These are phyloP conservation scores for Metschnikowia shivogae DNA, from an alignment of 805 yeast genomes.

Conservation along the genomic window DNA sequence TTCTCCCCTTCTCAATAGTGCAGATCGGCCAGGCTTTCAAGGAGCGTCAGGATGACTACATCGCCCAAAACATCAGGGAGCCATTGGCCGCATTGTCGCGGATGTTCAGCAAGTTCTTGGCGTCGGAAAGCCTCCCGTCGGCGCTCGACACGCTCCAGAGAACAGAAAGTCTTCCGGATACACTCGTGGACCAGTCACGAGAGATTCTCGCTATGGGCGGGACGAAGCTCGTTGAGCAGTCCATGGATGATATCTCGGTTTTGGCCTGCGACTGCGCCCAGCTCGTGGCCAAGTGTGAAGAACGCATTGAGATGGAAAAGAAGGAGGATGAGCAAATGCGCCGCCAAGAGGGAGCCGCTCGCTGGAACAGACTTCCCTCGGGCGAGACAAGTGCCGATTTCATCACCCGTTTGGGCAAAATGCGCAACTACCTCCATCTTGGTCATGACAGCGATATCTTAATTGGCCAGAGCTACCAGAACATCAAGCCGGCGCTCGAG, in stretches of 20 bases:
- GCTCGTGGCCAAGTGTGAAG: slow-evolving; percentile 43
- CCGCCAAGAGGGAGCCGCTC: slow-evolving; percentile 45
- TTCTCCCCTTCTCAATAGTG: slow-evolving; percentile 64
- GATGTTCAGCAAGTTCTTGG: slow-evolving; percentile 41
- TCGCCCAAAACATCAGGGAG: slow-evolving; percentile 38
- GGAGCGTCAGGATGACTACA: slow-evolving; percentile 57
- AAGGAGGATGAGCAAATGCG: slow-evolving; percentile 53
- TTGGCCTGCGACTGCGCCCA: slow-evolving; percentile 39
- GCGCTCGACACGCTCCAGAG: slow-evolving; percentile 57
- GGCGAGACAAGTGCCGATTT: slow-evolving; percentile 40
- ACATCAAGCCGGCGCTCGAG: slow-evolving; percentile 45
- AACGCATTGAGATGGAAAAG: slow-evolving; percentile 45
- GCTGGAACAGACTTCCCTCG: slow-evolving; percentile 54
- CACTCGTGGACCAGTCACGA: slow-evolving; percentile 52
- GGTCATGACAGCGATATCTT: slow-evolving; percentile 62
- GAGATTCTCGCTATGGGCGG: slow-evolving; percentile 56
- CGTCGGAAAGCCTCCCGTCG: slow-evolving; percentile 54
- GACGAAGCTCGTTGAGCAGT: slow-evolving; percentile 32
- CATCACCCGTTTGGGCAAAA: slow-evolving; percentile 36
- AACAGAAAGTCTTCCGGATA: slow-evolving; percentile 56
- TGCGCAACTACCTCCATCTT: slow-evolving; percentile 47
- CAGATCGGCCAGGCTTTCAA: slow-evolving; percentile 64
- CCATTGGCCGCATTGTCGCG: slow-evolving; percentile 50
- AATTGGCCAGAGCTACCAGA: slow-evolving; percentile 43
- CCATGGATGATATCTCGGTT: slow-evolving; percentile 44